phyloP scores from a whole-genome alignment of 257 asterid species.

The Nicotiana tabacum region DNA sequence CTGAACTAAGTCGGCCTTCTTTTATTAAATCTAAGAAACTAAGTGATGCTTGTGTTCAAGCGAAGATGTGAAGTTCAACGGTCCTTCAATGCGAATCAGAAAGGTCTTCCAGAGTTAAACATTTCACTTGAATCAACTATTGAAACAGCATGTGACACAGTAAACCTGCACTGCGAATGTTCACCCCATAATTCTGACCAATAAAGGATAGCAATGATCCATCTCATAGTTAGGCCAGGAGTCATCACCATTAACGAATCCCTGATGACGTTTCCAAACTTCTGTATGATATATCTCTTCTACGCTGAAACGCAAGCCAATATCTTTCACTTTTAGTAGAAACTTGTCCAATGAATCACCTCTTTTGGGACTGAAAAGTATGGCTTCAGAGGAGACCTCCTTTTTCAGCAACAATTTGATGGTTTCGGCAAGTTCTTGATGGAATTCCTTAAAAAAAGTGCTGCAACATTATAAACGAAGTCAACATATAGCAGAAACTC shows the following conservation, averaged over 20 bases:
- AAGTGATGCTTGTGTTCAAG: neutral
- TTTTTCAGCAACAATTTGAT: conserved; percentile 61
- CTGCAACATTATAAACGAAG: conserved; percentile 43
- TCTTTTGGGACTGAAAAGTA: conserved; percentile 79
- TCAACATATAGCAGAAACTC: neutral
- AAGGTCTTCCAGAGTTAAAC: neutral
- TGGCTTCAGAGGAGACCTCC: conserved; percentile 65
- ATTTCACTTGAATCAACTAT: neutral
- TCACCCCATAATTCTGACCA: conserved; percentile 51
- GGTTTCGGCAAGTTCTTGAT: conserved; percentile 63
- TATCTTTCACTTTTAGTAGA: conserved; percentile 43
- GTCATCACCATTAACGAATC: conserved; percentile 36
- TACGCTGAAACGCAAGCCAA: conserved; percentile 52
- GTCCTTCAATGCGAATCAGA: neutral
- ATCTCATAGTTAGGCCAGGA: conserved; percentile 86
- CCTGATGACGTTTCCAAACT: conserved; percentile 56
- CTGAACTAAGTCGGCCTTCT: neutral
- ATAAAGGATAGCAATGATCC: conserved; percentile 83
- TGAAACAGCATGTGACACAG: neutral
- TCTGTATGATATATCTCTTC: conserved; percentile 55
- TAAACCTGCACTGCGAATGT: conserved; percentile 3
- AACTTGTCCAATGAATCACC: conserved; percentile 81
- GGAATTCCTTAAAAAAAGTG: conserved; percentile 85
- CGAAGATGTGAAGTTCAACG: neutral
- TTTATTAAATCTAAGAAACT: neutral